Base-by-base conservation (phyloP, 2,329 filamentous ascomycete species). In the Coniella vitis region DNA sequence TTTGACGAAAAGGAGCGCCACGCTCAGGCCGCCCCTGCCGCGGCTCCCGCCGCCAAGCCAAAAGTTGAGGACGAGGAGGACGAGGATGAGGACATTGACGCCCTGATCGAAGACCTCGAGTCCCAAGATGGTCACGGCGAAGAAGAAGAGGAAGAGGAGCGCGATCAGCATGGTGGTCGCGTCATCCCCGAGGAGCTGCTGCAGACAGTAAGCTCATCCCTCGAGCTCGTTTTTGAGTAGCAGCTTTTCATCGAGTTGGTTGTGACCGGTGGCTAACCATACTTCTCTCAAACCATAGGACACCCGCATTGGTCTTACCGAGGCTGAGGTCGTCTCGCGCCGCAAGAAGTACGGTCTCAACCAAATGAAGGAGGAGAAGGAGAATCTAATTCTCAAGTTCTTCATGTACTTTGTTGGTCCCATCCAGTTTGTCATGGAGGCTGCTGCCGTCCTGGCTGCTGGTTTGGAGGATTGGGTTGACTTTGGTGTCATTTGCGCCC, bases 401-500 rank as follows among this genome's bases (percentile, higher is more conserved):
- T 68, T 81, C 61, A 75, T 78, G 60, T 93, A 87, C 73, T 94
- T 94, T 67, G 74, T 93, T 48, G 90, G 90, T 57, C 90, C 90
- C 20, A 91, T 95, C 57, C 89, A 94, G 66, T 91, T 91, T 69
- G 89, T 95, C 65, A 95, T 95, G 89, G 87, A 70, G 67, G 67
- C 66, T 52, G 60, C 60, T 45, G 60, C 60, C 49, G 60, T 62
- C 47, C 58, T 59, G 60, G 88, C 89, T 64, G 87, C 85, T 54
- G 87, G 86, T 81, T 80, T 95, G 37, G 69, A 86, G 68, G 86
- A 93, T 61, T 95, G 89, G 89, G 86, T 95, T 56, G 89, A 95
- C 73, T 91, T 95, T 62, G 89, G 87, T 75, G 88, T 95, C 63
- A 95, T 95, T 58, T 89, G 85, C 67, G 88, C 73, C 62, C 76